Conservation (phyloP, 345 rosid genomes). For the Streptanthus diversifolius region DNA sequence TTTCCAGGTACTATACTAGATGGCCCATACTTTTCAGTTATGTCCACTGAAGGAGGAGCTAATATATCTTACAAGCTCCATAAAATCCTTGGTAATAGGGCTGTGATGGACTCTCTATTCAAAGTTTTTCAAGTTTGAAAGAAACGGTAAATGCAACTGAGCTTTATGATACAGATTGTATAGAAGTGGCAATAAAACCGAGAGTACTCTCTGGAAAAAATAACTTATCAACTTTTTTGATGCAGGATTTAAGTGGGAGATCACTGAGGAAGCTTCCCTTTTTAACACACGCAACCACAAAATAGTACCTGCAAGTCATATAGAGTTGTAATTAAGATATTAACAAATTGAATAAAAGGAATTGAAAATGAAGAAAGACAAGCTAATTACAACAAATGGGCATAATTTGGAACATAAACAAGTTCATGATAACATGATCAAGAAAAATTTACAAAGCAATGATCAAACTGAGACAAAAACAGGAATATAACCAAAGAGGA, state of each 20-base stretch:
- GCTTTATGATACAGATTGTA: conserved; percentile 39
- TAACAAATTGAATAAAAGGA: too few species aligned
- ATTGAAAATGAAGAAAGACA: too few species aligned
- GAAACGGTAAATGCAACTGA: conserved; percentile 45
- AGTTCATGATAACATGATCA: too few species aligned
- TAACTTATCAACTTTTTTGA: neutral
- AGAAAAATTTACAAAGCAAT: too few species aligned
- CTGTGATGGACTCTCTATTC: conserved; percentile 43
- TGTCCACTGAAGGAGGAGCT: neutral
- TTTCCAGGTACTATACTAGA: conserved; percentile 46
- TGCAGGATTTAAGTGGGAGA: conserved; percentile 90
- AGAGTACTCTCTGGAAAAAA: neutral
- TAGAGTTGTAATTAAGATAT: too few species aligned
- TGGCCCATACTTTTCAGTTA: neutral
- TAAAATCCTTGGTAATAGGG: conserved; percentile 44
- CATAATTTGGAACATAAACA: too few species aligned
- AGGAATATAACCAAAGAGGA: too few species aligned
- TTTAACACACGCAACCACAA: conserved; percentile 59
- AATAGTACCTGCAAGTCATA: too few species aligned
- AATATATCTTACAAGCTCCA: conserved; percentile 3
- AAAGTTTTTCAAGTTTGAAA: conserved; percentile 56
- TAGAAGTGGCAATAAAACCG: neutral
- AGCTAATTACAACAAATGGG: too few species aligned
- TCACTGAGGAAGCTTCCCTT: conserved; percentile 89
- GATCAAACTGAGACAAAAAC: too few species aligned